Percentiles rank a stretch among this genome's conserved stretches.
Evolutionary conservation across 805 yeast species (phyloP).

Genomic region (Candida yuanshanica): DNA sequence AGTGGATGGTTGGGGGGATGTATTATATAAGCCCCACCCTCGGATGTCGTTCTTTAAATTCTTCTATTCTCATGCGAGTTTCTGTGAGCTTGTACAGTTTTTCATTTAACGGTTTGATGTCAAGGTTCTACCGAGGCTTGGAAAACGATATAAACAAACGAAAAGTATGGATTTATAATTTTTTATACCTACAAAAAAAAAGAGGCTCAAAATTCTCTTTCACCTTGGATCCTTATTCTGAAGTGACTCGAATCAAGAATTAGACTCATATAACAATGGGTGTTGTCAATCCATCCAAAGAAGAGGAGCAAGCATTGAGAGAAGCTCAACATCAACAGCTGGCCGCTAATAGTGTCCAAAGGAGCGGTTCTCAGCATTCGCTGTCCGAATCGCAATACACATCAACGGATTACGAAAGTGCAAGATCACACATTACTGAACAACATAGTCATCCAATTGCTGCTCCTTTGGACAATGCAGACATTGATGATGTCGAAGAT

Average conservation of each 20-base stretch:
- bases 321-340: constrained; percentile 4
- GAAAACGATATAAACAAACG: not conserved
- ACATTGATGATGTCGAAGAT: constrained; percentile 3
- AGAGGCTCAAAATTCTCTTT: too few relatives aligned
- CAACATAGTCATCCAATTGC: constrained; percentile 5
- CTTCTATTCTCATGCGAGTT: too few relatives aligned
- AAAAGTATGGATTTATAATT: not conserved
- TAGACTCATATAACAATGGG: not conserved
- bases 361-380: constrained; percentile 1
- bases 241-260: too few relatives aligned
- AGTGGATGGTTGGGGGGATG: too few relatives aligned
- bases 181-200: too few relatives aligned
- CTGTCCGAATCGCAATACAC: constrained; percentile 5
- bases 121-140: not conserved
- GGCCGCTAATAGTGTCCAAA: not conserved
- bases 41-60: not conserved
- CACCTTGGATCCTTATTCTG: too few relatives aligned
- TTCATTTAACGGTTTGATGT: not conserved
- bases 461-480: too few relatives aligned
- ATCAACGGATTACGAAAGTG: constrained; percentile 22
- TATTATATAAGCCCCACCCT: not conserved
- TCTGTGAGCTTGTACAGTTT: too few relatives aligned
- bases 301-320: constrained; percentile 17
- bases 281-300: constrained; percentile 10
- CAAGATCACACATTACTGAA: constrained; percentile 12